Conservation (phyloP, 352 stramenopile species). For the Globisporangium uncinulatum region DNA sequence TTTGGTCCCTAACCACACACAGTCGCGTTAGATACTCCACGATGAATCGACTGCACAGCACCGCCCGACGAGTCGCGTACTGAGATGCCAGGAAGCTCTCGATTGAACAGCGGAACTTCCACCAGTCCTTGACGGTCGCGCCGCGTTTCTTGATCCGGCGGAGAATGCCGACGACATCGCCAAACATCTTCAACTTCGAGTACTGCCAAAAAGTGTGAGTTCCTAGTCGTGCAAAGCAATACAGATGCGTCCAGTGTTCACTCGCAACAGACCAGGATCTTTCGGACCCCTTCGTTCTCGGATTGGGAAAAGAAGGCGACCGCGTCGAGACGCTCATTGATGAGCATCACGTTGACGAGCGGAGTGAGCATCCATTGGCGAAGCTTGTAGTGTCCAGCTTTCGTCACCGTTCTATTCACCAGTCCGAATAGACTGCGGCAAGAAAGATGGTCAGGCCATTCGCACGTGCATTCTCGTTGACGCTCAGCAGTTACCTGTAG, state of each 20-base stretch:
- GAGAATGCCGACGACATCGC: conserved; percentile 61
- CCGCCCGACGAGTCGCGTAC: conserved; percentile 23
- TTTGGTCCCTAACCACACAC: conserved; percentile 17
- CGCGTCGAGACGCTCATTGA: conserved; percentile 47
- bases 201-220: conserved; percentile 20
- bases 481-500: conserved; percentile 46
- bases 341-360: conserved; percentile 36
- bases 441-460: conserved; percentile 1
- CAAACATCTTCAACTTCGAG: conserved; percentile 54
- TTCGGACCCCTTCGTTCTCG: conserved; percentile 54
- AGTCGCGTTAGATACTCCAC: conserved; percentile 1
- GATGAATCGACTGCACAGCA: not conserved
- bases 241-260: conserved; percentile 4
- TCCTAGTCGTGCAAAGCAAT: not conserved
- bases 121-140: conserved; percentile 65
- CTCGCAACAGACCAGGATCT: conserved; percentile 32
- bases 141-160: conserved; percentile 54
- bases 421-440: conserved; percentile 61
- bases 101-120: conserved; percentile 47
- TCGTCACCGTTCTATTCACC: conserved; percentile 76
- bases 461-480: not conserved
- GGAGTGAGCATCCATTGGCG: conserved; percentile 78
- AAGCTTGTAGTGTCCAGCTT: conserved; percentile 49
- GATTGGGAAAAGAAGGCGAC: conserved; percentile 52
- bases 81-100: conserved; percentile 51